Evolutionary conservation across 129 eudicot species (phyloP).

Genomic region (Tanacetum coccineum): DNA sequence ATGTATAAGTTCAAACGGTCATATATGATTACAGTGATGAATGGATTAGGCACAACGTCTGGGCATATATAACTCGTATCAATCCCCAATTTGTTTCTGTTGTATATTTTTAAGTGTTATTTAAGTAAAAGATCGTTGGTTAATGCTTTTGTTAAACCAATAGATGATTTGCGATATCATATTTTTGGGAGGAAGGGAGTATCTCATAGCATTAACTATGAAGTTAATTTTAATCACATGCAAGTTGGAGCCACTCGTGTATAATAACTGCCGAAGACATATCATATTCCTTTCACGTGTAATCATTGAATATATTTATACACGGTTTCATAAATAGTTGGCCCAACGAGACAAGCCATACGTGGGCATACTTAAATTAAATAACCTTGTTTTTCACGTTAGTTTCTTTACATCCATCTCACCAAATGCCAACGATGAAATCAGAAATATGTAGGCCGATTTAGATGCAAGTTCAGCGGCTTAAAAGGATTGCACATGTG

Average conservation of each 20-base stretch:
- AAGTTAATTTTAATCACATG: neutral
- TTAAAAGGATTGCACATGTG: slow-evolving; percentile 23
- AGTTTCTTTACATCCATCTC: slow-evolving; percentile 26
- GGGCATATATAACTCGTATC: no score
- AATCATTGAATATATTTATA: neutral
- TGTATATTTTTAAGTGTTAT: no score
- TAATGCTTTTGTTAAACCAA: no score
- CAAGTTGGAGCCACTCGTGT: slow-evolving; percentile 12
- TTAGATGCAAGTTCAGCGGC: slow-evolving; percentile 31
- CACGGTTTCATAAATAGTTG: neutral
- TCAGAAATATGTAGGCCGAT: slow-evolving; percentile 27
- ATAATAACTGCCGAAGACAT: slow-evolving; percentile 15
- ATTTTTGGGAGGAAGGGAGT: neutral
- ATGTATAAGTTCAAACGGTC: no score
- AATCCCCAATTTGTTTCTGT: no score
- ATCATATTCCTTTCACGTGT: slow-evolving; percentile 21
- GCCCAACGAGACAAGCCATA: slow-evolving; percentile 23
- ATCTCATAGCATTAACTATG: neutral
- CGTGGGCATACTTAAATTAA: slow-evolving; percentile 26
- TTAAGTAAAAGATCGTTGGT: no score
- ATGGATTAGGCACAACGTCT: no score
- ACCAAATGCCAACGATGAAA: slow-evolving; percentile 33
- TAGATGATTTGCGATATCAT: neutral
- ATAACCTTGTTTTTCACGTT: slow-evolving; percentile 29
- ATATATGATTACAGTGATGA: no score